These are phyloP conservation scores for Houttuynia cordata DNA, from an alignment of 164 flowering plant genomes.

Conservation along the genomic window DNA sequence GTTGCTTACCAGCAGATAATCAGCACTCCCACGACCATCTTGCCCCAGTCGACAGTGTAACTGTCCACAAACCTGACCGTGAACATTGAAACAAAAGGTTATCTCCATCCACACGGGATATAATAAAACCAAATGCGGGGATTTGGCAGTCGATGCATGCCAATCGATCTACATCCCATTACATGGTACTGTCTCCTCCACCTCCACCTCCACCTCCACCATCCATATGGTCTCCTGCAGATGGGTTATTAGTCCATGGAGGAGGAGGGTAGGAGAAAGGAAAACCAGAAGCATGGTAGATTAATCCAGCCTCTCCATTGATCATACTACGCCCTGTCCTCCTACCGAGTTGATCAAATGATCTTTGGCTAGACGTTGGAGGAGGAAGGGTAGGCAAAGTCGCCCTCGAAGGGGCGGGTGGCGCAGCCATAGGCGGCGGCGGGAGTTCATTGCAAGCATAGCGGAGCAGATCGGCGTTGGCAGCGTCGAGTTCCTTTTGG, in stretches of 20 bases:
- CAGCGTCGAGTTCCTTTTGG: slow-evolving; percentile 54
- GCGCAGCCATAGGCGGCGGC: slow-evolving; percentile 3
- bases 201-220: slow-evolving; percentile 25
- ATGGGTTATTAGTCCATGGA: slow-evolving; percentile 30
- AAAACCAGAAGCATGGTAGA: slow-evolving; percentile 12
- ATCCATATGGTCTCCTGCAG: slow-evolving; percentile 11
- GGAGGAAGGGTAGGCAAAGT: slow-evolving; percentile 7
- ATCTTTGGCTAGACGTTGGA: slow-evolving; percentile 10
- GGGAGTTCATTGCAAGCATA: slow-evolving; percentile 42
- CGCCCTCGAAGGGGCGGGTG: background rate
- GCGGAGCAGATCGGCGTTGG: slow-evolving; percentile 53
- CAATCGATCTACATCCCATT: slow-evolving; percentile 1
- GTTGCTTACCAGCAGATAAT: too few relatives aligned
- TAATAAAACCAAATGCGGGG: background rate
- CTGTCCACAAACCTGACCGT: too few relatives aligned
- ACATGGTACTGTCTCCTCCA: slow-evolving; percentile 21
- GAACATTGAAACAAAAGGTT: too few relatives aligned
- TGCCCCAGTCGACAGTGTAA: too few relatives aligned
- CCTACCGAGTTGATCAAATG: slow-evolving; percentile 12
- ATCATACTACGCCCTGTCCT: slow-evolving; percentile 7
- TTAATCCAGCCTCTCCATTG: slow-evolving; percentile 6
- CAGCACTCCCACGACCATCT: too few relatives aligned
- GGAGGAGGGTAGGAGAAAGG: slow-evolving; percentile 21
- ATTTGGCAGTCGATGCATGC: background rate
- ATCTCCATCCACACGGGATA: too few relatives aligned